Percentiles rank a stretch among this genome's conserved stretches.
phyloP scores from a whole-genome alignment of 768 basidiomycete species.

The Neoboletus brunneissimus region DNA sequence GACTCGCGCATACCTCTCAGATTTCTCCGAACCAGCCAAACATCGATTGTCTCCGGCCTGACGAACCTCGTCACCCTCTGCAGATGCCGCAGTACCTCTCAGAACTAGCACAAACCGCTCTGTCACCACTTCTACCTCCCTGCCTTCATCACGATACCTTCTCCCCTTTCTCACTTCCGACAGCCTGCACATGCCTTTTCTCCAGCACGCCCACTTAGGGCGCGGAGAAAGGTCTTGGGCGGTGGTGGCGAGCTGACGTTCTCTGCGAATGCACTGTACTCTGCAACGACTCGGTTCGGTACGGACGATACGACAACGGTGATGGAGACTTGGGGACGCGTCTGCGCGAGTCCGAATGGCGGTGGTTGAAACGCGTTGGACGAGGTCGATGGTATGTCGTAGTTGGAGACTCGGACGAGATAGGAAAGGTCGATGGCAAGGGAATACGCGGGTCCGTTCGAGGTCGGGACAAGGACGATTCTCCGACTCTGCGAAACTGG shows the following conservation, averaged over 20 bases:
- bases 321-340: too few species aligned
- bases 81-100: neutral
- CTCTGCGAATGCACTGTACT: neutral
- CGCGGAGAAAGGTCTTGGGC: conserved; percentile 11
- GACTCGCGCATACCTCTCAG: neutral
- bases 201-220: conserved; percentile 19
- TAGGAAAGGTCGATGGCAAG: neutral
- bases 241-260: neutral
- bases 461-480: neutral
- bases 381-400: too few species aligned
- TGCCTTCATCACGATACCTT: neutral
- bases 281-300: neutral
- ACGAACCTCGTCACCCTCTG: neutral
- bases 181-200: conserved; percentile 9
- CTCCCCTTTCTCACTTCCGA: neutral
- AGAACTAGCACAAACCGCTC: neutral
- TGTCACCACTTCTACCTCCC: neutral
- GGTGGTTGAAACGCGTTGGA: neutral
- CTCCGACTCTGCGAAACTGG: neutral
- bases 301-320: too few species aligned
- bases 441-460: neutral
- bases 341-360: neutral
- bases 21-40: neutral
- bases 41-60: neutral
- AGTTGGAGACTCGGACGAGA: neutral